phyloP scores from a whole-genome alignment of 2,329 filamentous ascomycete species.

The Neopestalotiopsis sp. region DNA sequence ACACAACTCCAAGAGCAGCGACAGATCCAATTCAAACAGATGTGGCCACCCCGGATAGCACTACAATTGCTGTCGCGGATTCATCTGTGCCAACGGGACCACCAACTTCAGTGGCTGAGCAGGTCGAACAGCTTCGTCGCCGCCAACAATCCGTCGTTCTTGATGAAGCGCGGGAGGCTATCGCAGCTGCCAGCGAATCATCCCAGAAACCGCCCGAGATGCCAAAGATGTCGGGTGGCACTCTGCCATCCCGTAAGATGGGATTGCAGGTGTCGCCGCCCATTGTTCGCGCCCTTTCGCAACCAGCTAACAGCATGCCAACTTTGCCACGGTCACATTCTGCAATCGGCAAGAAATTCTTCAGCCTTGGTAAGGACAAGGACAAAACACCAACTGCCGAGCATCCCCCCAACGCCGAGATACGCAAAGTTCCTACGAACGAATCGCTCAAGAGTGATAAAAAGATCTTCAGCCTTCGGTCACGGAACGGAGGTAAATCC shows the following conservation, averaged over 20 bases:
- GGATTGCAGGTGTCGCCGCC: conserved; percentile 55
- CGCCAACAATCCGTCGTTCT: conserved; percentile 46
- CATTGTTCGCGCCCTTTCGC: conserved; percentile 57
- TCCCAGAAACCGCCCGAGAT: conserved; percentile 22
- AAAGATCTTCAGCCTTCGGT: conserved; percentile 68
- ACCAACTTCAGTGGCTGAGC: conserved; percentile 34
- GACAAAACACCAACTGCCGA: conserved; percentile 31
- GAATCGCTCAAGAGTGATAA: conserved; percentile 65
- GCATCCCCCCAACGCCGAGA: conserved; percentile 33
- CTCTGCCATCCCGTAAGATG: conserved; percentile 48
- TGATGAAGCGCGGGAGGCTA: conserved; percentile 33
- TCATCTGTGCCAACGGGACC: conserved; percentile 11
- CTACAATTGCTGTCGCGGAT: conserved; percentile 14
- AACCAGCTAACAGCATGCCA: conserved; percentile 46
- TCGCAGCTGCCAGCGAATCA: conserved; percentile 27
- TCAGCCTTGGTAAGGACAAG: conserved; percentile 35
- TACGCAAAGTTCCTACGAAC: conserved; percentile 40
- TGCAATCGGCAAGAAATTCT: conserved; percentile 45
- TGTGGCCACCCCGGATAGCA: conserved; percentile 24
- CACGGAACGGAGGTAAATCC: conserved; percentile 69
- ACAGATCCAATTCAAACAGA: conserved; percentile 26
- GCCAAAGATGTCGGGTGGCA: conserved; percentile 36
- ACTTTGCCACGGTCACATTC: conserved; percentile 52
- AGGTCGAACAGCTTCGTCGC: conserved; percentile 49
- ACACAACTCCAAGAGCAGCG: conserved; percentile 23